A percentile compares a stretch with the other conserved stretches of the same genome.
These are phyloP conservation scores for Brassica rapa DNA, from an alignment of 345 rosid genomes.

Conservation along the genomic window DNA sequence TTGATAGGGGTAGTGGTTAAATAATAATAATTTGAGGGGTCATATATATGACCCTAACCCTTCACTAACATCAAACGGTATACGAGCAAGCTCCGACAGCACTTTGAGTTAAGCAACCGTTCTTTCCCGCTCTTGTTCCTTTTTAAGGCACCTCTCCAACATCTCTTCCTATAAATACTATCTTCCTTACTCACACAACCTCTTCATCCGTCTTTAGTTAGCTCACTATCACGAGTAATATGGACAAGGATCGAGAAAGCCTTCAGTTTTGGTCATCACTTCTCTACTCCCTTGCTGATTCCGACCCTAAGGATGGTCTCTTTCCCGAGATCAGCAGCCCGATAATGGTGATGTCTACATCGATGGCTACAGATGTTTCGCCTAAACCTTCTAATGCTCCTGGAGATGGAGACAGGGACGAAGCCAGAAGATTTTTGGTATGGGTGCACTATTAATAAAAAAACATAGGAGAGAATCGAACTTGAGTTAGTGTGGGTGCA, in stretches of 20 bases:
- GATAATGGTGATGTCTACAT: background rate
- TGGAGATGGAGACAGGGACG: constrained; percentile 1
- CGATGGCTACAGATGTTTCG: background rate
- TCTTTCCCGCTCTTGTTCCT: constrained; percentile 27
- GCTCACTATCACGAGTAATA: constrained; percentile 1
- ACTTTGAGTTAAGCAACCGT: constrained; percentile 3
- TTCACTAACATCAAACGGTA: background rate
- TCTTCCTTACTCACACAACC: background rate
- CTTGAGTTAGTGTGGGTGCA: no score
- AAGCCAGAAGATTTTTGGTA: no score
- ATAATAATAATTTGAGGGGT: no score
- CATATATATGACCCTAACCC: no score
- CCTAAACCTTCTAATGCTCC: background rate
- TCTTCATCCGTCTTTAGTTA: background rate
- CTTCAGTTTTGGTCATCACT: constrained; percentile 21
- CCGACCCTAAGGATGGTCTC: background rate
- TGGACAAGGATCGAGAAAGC: constrained; percentile 4
- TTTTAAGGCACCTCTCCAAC: background rate
- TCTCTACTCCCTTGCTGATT: background rate
- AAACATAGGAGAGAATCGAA: no score
- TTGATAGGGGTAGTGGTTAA: no score
- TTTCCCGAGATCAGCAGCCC: constrained; percentile 7
- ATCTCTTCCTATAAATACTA: constrained; percentile 3
- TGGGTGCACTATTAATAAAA: no score
- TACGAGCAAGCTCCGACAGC: constrained; percentile 1